phyloP scores from a whole-genome alignment of 768 basidiomycete species.

The Lenzites betulinus region DNA sequence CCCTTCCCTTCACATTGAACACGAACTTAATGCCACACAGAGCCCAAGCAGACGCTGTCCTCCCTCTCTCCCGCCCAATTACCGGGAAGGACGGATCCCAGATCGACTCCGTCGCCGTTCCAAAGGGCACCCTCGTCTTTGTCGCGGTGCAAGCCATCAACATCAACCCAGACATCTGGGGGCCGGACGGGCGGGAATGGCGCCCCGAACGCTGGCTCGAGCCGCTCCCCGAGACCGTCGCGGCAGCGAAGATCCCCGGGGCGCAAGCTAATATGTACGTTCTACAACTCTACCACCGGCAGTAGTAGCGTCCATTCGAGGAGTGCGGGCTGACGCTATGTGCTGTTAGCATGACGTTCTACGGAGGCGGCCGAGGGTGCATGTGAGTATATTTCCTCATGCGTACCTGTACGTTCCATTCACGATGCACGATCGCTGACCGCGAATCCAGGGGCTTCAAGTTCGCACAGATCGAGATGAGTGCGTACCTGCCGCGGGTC shows the following conservation, averaged over 20 bases:
- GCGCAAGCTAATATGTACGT: slow-evolving; percentile 10
- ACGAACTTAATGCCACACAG: neutral
- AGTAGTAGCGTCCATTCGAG: neutral
- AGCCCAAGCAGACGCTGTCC: neutral
- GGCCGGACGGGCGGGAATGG: slow-evolving; percentile 11
- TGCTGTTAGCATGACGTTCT: slow-evolving; percentile 15
- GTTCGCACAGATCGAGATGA: slow-evolving; percentile 47
- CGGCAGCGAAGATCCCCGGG: slow-evolving; percentile 10
- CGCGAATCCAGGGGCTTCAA: slow-evolving; percentile 40
- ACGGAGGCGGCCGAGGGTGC: slow-evolving; percentile 12
- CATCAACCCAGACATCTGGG: slow-evolving; percentile 9
- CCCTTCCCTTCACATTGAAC: neutral
- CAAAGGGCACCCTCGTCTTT: slow-evolving; percentile 19
- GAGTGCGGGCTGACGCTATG: neutral
- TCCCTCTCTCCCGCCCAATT: slow-evolving; percentile 19
- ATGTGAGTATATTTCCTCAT: neutral
- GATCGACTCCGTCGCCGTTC: slow-evolving; percentile 11
- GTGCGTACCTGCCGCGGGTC: slow-evolving; percentile 30
- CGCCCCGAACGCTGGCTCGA: slow-evolving; percentile 17
- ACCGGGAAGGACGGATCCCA: slow-evolving; percentile 7
- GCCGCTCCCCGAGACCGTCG: slow-evolving; percentile 4
- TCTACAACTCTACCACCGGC: neutral
- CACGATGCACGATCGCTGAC: neutral
- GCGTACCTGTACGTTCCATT: neutral
- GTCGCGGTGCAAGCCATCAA: slow-evolving; percentile 19